Base-by-base conservation (phyloP, 352 stramenopile species). In the Globisporangium emineosum region DNA sequence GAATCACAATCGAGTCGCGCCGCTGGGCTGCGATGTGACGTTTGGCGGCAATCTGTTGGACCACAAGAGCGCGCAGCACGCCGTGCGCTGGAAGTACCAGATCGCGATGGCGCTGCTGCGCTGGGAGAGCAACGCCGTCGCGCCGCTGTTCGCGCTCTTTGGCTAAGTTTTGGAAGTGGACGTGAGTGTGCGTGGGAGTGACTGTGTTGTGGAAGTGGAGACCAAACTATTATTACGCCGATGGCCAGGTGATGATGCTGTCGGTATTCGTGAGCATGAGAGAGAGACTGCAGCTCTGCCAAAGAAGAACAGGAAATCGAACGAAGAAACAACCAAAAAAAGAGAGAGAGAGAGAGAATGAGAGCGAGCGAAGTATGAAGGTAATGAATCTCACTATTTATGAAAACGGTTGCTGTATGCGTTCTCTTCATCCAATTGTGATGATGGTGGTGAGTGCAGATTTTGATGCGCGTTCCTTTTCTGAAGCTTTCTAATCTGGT, bases 101-200 rank as follows among this genome's bases (percentile, higher is more conserved):
- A 90, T 92, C 65, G 81, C 81, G 15, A 90, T 92, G 78, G 77
- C 83, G 35, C 66, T 90, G 32, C 64, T 92, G 61, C 71, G 83
- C 21, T 92, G 83, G 83, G 83, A 92, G 65, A 92, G 83, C 67
- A 92, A 90, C 66, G 81, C 83, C 52, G 80, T 86, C 9, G 81
- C 83, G 56, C 81, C 81, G 49, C 73, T 92, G 6, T 92, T 92
- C 30, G 73, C 77, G 33, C 74, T 91, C 21, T 83, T 80, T 54
- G 77, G 80, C 29, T 90, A 66, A 77, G 12, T 52, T 9, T 42
- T 5, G 13, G n/a, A 40, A 5, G 0, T 13, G 9, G 33, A 19
- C 12, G 17, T 42, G n/a, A 43, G 9, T 45, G 3, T 29, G 52
- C 17, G 51, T 40, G 51, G n/a, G n/a, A n/a, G n/a, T 33, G 47